phyloP scores from a whole-genome alignment of 352 stramenopile species.

The Thraustotheca clavata region DNA sequence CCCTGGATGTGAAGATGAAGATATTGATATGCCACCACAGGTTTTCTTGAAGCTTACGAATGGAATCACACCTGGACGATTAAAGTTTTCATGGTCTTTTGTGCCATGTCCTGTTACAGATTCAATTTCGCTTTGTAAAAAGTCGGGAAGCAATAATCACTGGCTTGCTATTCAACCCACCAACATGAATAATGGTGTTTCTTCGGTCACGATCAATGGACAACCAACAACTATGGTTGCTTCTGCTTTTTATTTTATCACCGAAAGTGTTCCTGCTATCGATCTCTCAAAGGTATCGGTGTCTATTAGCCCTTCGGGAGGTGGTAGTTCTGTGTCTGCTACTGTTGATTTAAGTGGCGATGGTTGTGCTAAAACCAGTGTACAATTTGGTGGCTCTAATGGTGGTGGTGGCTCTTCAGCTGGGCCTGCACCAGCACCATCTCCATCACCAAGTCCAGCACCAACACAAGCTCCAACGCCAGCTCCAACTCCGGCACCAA shows the following conservation, averaged over 20 bases:
- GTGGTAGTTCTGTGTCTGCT: neutral
- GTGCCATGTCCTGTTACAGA: constrained; percentile 22
- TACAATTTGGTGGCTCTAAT: constrained; percentile 5
- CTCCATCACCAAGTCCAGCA: neutral
- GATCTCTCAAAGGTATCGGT: constrained; percentile 7
- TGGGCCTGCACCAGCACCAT: neutral
- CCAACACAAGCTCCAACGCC: neutral
- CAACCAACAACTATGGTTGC: constrained; percentile 45
- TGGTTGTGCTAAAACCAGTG: constrained; percentile 7
- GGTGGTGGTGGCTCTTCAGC: neutral
- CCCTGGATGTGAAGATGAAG: constrained; percentile 37
- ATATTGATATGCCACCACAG: constrained; percentile 45
- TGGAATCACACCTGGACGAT: constrained; percentile 20
- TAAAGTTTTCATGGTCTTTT: constrained; percentile 28
- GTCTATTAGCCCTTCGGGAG: neutral
- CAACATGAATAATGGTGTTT: constrained; percentile 42
- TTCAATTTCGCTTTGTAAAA: constrained; percentile 22
- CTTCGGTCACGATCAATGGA: constrained; percentile 46
- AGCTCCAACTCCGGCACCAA: neutral
- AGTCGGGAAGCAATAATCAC: constrained; percentile 46
- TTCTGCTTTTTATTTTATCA: constrained; percentile 57
- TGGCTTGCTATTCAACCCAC: constrained; percentile 57
- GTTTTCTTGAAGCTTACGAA: constrained; percentile 30
- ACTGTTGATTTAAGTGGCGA: constrained; percentile 13
- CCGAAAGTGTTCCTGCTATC: constrained; percentile 26